phyloP scores from a whole-genome alignment of 306 rosid species.

The Prunus dulcis region DNA sequence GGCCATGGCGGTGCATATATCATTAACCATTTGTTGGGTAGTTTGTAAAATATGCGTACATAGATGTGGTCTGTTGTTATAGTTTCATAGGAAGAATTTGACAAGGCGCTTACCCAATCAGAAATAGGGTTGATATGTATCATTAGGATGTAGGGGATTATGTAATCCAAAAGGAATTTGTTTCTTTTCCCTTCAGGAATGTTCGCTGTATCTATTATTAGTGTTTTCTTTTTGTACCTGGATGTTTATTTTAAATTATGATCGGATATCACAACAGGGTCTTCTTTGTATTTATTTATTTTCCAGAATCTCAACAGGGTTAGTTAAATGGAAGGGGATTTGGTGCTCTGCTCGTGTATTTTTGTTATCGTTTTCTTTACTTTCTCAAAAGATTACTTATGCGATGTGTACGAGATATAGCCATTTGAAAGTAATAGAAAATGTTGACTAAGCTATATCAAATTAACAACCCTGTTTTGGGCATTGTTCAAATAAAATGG shows the following conservation, averaged over 20 bases:
- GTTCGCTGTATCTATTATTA: neutral
- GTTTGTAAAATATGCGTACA: neutral
- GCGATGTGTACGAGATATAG: too few species aligned
- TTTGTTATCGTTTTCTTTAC: neutral
- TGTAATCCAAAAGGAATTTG: constrained; percentile 1
- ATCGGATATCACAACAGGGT: neutral
- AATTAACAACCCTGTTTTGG: too few species aligned
- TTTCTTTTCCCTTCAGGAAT: neutral
- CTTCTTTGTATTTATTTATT: too few species aligned
- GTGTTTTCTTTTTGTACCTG: neutral
- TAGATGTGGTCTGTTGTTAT: neutral
- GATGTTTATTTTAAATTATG: neutral
- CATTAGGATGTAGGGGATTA: neutral
- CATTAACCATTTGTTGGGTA: neutral
- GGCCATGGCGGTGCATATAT: neutral
- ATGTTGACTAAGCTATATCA: too few species aligned
- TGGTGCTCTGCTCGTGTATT: neutral
- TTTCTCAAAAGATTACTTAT: neutral
- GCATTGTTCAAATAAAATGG: neutral
- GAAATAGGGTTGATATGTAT: constrained; percentile 4
- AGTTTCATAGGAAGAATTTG: neutral
- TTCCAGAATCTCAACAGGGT: neutral
- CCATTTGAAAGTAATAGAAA: too few species aligned
- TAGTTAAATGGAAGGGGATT: neutral
- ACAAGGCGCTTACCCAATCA: neutral